Percentiles rank a stretch among this genome's conserved stretches.
phyloP scores from a whole-genome alignment of 169 alveolate genomes.

The Eimeria falciformis region DNA sequence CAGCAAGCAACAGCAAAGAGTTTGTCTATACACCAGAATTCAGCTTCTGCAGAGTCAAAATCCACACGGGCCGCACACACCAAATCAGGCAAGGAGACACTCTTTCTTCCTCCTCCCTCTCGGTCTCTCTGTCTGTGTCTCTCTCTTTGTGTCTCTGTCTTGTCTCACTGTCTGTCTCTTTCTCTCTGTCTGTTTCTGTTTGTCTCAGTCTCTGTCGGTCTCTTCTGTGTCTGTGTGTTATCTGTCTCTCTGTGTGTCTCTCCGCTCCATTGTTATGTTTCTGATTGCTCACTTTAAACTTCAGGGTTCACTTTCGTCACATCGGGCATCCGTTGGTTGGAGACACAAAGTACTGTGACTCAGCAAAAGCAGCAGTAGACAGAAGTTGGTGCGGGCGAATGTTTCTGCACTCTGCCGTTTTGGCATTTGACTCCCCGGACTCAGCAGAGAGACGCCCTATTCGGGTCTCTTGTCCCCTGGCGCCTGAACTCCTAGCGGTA shows the following conservation, averaged over 20 bases:
- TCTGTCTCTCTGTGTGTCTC: neutral
- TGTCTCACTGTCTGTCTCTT: neutral
- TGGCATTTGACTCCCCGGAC: slow-evolving; percentile 84
- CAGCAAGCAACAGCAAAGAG: slow-evolving; percentile 70
- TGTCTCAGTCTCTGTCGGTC: neutral
- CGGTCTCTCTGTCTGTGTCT: too few species aligned
- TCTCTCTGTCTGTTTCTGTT: neutral
- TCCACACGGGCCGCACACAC: slow-evolving; percentile 85
- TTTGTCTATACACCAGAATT: slow-evolving; percentile 81
- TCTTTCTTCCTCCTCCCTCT: neutral
- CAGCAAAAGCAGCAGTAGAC: slow-evolving; percentile 79
- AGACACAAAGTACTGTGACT: slow-evolving; percentile 82
- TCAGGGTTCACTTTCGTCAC: slow-evolving; percentile 84
- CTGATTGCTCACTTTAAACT: neutral
- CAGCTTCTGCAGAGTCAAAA: slow-evolving; percentile 82
- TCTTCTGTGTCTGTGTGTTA: neutral
- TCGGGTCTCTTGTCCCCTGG: slow-evolving; percentile 82
- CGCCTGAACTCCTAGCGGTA: slow-evolving; percentile 80
- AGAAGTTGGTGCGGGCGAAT: slow-evolving; percentile 84
- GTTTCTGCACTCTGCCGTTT: slow-evolving; percentile 83
- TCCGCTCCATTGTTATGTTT: neutral
- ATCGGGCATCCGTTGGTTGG: slow-evolving; percentile 85
- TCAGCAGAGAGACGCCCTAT: slow-evolving; percentile 78
- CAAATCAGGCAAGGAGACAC: slow-evolving; percentile 79
- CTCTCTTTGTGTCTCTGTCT: neutral